Evolutionary conservation across 2,329 filamentous ascomycete species (phyloP), one percentile per base, ranked within the genome.

Genomic region (Eutypa lata): DNA sequence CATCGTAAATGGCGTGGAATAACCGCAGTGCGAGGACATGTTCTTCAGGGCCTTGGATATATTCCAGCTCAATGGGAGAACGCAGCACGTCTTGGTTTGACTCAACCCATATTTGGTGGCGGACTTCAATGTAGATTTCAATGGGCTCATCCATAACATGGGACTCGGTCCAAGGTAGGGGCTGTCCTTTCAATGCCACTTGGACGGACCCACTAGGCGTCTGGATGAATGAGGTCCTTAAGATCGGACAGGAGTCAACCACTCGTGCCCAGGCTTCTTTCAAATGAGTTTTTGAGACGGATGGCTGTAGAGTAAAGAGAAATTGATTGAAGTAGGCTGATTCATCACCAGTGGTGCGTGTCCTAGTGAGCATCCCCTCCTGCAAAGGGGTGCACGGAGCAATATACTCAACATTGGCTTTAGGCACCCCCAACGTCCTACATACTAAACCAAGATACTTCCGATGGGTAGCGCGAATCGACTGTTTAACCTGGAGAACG

Each of bases 1-100:
- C 92, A 68, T 97, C 92, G 61, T 97, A 97, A 0, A 96, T 69
- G 0, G 82, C 91, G 66, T 97, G 92, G 70, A 96, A 96, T 1
- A 95, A 85, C 45, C 88, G 80, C 2, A 96, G 62, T 2, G 77
- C 70, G 31, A 96, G 69, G 0, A 76, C 57, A 7, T 62, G 61
- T 1, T 59, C 60, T 1, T 57, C 58, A 0, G 53, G 49, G 5
- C 64, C 47, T 1, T 59, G 52, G 2, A 82, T 54, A 0, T 79
- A 51, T 1, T 79, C 64, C 2, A 84, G 56, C 50, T 84, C 75
- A 4, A 88, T 65, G 0, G 86, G 86, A 7, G 67, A 69, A 2
- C 62, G 60, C 1, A 88, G 56, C 3, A 80, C 70, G 1, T 70
- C 65, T 4, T 66, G 62, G 54, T 89, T 88, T 1, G 65, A 64